phyloP scores from a whole-genome alignment of 2,329 filamentous ascomycete genomes.

The Pseudonectria foliicola region DNA sequence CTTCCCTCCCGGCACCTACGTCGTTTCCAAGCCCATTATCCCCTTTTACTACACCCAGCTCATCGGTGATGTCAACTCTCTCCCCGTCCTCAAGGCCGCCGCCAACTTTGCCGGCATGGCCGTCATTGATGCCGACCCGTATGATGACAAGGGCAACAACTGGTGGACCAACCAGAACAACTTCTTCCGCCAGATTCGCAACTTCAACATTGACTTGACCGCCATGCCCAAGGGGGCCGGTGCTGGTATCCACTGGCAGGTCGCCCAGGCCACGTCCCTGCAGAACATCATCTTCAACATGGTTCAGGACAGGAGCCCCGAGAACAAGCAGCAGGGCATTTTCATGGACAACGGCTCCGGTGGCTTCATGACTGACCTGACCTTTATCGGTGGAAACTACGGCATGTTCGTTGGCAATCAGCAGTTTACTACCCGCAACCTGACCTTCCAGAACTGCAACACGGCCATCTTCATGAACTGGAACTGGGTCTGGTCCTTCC shows the following conservation, averaged over 20 bases:
- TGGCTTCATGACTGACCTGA: conserved; percentile 75
- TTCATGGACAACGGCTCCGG: conserved; percentile 83
- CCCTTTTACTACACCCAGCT: conserved; percentile 93
- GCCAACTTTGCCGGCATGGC: conserved; percentile 75
- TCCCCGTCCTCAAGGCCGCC: conserved; percentile 69
- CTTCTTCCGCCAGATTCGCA: conserved; percentile 77
- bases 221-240: conserved; percentile 53
- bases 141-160: conserved; percentile 59
- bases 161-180: conserved; percentile 79
- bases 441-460: conserved; percentile 74
- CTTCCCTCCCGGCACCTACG: conserved; percentile 82
- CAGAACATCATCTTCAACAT: conserved; percentile 81
- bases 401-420: conserved; percentile 79
- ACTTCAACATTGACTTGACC: conserved; percentile 72
- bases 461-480: conserved; percentile 86
- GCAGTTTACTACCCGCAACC: conserved; percentile 78
- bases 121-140: conserved; percentile 83
- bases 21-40: conserved; percentile 70
- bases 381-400: conserved; percentile 73
- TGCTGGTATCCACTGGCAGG: conserved; percentile 77
- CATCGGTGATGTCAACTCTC: conserved; percentile 66
- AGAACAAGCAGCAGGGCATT: conserved; percentile 67
- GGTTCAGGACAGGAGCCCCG: conserved; percentile 54
- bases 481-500: conserved; percentile 84
- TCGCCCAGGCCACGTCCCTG: conserved; percentile 72